Evolutionary conservation across 164 flowering plant genomes (phyloP).

Genomic region (Echeveria elegans): DNA sequence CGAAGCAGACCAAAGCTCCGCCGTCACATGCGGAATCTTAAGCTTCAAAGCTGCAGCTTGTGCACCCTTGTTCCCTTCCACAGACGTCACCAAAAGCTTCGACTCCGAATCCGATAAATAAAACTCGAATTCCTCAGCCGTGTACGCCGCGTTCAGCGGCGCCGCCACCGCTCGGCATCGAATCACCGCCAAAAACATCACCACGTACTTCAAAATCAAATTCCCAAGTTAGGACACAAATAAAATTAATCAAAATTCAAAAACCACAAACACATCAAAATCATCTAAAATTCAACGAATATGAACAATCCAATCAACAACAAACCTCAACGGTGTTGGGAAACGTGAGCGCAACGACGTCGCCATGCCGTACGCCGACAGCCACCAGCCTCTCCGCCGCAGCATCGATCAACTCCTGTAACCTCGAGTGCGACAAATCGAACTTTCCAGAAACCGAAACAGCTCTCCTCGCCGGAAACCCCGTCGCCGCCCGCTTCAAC

Average conservation of each 20-base stretch:
- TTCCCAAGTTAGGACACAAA: neutral
- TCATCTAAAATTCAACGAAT: neutral
- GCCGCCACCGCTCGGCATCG: conserved; percentile 75
- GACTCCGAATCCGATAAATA: conserved; percentile 88
- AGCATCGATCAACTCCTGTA: conserved; percentile 43
- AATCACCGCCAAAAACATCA: conserved; percentile 80
- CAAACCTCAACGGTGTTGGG: conserved; percentile 79
- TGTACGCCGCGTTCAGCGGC: conserved; percentile 88
- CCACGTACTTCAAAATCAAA: conserved; percentile 45
- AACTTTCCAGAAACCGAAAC: conserved; percentile 58
- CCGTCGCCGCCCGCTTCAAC: conserved; percentile 33
- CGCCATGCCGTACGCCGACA: conserved; percentile 50
- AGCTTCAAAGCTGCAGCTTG: conserved; percentile 74
- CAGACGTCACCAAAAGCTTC: conserved; percentile 49
- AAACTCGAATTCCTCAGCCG: conserved; percentile 84
- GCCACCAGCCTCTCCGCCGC: conserved; percentile 52
- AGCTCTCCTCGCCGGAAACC: conserved; percentile 53
- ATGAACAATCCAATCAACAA: no score
- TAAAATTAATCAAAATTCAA: neutral
- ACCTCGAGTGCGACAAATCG: conserved; percentile 51
- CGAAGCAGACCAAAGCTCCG: conserved; percentile 23
- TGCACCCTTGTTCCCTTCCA: conserved; percentile 48
- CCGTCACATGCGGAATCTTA: conserved; percentile 47
- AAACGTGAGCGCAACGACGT: conserved; percentile 83
- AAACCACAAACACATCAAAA: neutral